Evolutionary conservation across 306 rosid genomes (phyloP), one percentile per base, ranked within the genome.

Genomic region (Malus asiatica): DNA sequence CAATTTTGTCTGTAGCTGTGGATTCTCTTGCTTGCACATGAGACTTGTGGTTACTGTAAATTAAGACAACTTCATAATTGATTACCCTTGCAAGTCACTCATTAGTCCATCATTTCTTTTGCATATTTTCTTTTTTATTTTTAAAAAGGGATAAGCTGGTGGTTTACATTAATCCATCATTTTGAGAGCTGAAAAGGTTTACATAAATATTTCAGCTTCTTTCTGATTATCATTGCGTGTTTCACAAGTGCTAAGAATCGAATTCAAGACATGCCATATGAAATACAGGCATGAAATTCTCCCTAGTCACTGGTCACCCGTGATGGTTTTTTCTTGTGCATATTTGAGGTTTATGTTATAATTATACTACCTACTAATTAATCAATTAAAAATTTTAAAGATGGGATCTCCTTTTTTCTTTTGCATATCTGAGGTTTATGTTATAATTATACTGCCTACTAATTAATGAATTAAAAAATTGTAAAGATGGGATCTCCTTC

Each of bases 1-100:
- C 88, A 85, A 87, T 79, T 83, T 83, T 85, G 85, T 79, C 79
- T 75, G 35, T 68, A 65, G 75, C 72, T 71, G 83, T 71, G 71
- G 80, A 80, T 72, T 38, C 2, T 38, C 42, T 38, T 42, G 45
- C 45, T 42, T 42, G 45, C 45, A 9, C 1, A 42, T 42, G 3
- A 9, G 45, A 8, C 12, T 42, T 42, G 9, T 42, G 3, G 45
- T 42, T 42, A 42, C 45, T 9, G 45, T 42, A 42, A 42, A 42
- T 42, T 42, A 8, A 42, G 45, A 9, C 45, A 42, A 42, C 11
- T 42, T 42, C 12, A 42, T 42, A 42, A 42, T 42, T 18, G 72
- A 69, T 22, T 29, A 71, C 78, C 83, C 97, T 91, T 91, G 70
- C 78, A 88, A 88, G 90, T 82, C 80, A 91, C 97, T 89, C 93